These are phyloP conservation scores for Eucalyptus sp. DNA, from an alignment of 345 rosid species.

Conservation along the genomic window DNA sequence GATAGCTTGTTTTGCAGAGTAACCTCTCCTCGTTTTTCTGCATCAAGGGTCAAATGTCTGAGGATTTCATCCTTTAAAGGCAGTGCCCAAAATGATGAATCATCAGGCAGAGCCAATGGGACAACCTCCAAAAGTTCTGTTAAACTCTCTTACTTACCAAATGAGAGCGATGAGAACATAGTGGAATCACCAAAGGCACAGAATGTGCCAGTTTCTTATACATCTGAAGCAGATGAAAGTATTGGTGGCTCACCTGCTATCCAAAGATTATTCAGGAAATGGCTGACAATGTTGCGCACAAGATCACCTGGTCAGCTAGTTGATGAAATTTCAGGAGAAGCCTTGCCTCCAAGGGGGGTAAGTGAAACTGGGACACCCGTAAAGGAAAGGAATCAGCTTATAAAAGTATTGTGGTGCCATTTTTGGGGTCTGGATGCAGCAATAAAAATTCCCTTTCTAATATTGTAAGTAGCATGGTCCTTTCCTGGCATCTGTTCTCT, in stretches of 20 bases:
- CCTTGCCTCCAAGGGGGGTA: constrained; percentile 18
- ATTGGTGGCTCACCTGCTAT: constrained; percentile 58
- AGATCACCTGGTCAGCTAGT: constrained; percentile 22
- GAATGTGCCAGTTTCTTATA: constrained; percentile 46
- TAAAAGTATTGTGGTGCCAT: constrained; percentile 33
- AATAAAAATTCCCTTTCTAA: constrained; percentile 54
- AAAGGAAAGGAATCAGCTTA: constrained; percentile 15
- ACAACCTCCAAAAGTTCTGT: constrained; percentile 40
- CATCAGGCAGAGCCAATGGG: constrained; percentile 37
- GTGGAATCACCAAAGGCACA: constrained; percentile 50
- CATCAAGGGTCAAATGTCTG: constrained; percentile 37
- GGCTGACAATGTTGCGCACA: constrained; percentile 54
- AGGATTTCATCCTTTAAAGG: constrained; percentile 79
- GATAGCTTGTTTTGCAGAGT: constrained; percentile 41
- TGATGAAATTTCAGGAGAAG: constrained; percentile 43
- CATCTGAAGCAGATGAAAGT: constrained; percentile 45
- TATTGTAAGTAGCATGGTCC: constrained; percentile 48
- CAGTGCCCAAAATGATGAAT: constrained; percentile 41
- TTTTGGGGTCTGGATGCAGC: constrained; percentile 63
- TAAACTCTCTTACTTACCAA: constrained; percentile 58
- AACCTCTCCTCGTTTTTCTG: constrained; percentile 30
- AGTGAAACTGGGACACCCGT: constrained; percentile 11
- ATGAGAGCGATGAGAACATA: constrained; percentile 43
- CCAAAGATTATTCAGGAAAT: constrained; percentile 65
- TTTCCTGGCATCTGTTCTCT: background rate